These are phyloP conservation scores for Agarophyton chilense DNA, from an alignment of 23 red algal species.

Conservation along the genomic window DNA sequence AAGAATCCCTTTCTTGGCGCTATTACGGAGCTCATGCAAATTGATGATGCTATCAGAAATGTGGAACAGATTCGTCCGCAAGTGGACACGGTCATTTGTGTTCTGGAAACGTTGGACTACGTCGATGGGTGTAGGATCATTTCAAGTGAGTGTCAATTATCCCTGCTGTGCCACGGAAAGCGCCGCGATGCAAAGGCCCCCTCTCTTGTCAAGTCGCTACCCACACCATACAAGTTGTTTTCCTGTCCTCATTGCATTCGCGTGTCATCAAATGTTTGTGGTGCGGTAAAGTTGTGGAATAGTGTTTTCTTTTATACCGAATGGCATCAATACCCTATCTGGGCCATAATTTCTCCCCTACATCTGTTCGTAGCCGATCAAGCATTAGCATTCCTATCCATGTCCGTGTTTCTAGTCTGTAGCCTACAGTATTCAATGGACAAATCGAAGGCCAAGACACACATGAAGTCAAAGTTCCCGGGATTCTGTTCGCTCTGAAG, in stretches of 20 bases:
- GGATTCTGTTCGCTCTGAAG: no score
- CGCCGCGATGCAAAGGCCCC: not conserved
- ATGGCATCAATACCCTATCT: not conserved
- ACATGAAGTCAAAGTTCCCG: no score
- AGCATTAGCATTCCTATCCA: not conserved
- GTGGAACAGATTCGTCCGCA: not conserved
- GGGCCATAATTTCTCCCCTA: not conserved
- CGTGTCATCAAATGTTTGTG: not conserved
- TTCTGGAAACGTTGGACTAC: slow-evolving; percentile 30
- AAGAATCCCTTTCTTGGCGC: not conserved
- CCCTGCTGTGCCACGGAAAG: not conserved
- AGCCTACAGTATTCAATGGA: not conserved
- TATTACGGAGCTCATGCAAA: slow-evolving; percentile 14
- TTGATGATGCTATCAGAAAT: not conserved
- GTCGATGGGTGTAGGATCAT: not conserved
- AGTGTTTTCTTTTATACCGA: not conserved
- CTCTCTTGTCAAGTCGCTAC: not conserved
- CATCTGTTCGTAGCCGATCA: not conserved
- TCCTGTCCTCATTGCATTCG: not conserved
- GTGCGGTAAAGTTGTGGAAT: not conserved
- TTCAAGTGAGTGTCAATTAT: slow-evolving; percentile 7
- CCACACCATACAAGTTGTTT: not conserved
- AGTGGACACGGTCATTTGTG: slow-evolving; percentile 30
- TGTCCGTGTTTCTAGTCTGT: not conserved
- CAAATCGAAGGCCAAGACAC: not conserved